Percentiles rank a stretch among this genome's conserved stretches.
Conservation (phyloP, 805 yeast genomes). For the Blastobotrys muscicola region DNA sequence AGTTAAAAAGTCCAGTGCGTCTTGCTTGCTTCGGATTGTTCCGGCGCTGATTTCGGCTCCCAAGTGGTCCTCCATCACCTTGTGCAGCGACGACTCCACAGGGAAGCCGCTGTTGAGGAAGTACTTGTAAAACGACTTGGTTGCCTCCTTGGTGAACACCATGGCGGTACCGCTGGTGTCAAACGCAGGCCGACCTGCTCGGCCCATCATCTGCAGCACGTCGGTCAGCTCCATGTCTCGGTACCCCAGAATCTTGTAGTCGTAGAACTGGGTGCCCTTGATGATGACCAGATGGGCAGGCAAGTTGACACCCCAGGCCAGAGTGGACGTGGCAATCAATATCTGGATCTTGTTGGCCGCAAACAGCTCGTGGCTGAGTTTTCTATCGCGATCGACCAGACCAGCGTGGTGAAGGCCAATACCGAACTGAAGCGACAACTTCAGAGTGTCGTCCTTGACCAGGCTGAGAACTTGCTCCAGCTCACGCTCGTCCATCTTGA, state of each 20-base stretch:
- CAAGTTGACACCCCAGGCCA: constrained; percentile 81
- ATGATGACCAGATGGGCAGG: constrained; percentile 74
- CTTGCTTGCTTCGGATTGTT: constrained; percentile 52
- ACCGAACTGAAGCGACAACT: constrained; percentile 65
- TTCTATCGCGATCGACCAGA: constrained; percentile 61
- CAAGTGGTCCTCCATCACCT: constrained; percentile 65
- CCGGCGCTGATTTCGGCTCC: constrained; percentile 76
- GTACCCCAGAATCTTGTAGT: constrained; percentile 50
- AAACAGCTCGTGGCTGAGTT: constrained; percentile 59
- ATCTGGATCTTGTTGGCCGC: constrained; percentile 64
- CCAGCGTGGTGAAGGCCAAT: constrained; percentile 82
- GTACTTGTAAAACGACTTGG: constrained; percentile 68
- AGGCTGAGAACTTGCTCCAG: constrained; percentile 38
- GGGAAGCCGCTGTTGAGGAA: constrained; percentile 74
- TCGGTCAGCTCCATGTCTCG: constrained; percentile 78
- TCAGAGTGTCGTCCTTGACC: constrained; percentile 78
- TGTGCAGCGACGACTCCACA: constrained; percentile 70
- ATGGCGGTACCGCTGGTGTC: constrained; percentile 73
- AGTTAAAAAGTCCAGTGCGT: constrained; percentile 64
- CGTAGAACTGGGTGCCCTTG: constrained; percentile 65
- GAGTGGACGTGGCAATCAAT: constrained; percentile 68
- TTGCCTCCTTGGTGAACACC: constrained; percentile 65
- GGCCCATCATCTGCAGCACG: constrained; percentile 75
- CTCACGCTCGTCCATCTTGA: constrained; percentile 57
- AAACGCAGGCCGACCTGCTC: constrained; percentile 77